A percentile compares a stretch with the other conserved stretches of the same genome.
phyloP scores from a whole-genome alignment of 2,329 filamentous ascomycete genomes.

The Monilinia fructigena region DNA sequence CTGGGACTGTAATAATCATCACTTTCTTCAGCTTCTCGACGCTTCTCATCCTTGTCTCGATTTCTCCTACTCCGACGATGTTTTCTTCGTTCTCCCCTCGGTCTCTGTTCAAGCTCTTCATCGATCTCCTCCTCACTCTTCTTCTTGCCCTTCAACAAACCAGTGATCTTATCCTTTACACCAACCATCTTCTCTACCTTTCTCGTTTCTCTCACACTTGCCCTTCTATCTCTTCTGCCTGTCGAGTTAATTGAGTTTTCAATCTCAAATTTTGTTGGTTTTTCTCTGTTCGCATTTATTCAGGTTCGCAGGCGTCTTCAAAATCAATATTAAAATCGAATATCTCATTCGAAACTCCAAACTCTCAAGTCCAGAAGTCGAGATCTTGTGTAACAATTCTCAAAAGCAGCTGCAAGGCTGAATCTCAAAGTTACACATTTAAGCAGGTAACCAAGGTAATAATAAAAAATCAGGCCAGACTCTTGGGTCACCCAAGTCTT shows the following conservation, averaged over 20 bases:
- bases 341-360: neutral
- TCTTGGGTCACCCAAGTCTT: neutral
- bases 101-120: conserved; percentile 12
- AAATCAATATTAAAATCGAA: neutral
- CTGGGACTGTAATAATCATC: neutral
- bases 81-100: conserved; percentile 16
- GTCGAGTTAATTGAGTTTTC: neutral
- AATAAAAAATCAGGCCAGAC: conserved; percentile 8
- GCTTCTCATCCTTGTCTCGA: conserved; percentile 2
- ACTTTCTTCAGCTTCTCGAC: neutral
- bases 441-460: neutral
- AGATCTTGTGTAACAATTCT: conserved; percentile 1
- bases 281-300: neutral
- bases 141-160: conserved; percentile 16
- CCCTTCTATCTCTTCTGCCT: neutral
- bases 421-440: neutral
- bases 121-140: conserved; percentile 8
- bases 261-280: neutral
- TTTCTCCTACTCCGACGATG: conserved; percentile 15
- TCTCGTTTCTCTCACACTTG: neutral
- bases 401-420: conserved; percentile 4
- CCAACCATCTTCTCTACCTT: conserved; percentile 3
- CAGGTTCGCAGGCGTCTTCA: neutral
- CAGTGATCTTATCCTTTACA: conserved; percentile 10
- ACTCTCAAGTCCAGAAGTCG: neutral